Percentiles rank a stretch among this genome's conserved stretches.
These are phyloP conservation scores for Arthroderma uncinatum DNA, from an alignment of 2,329 filamentous ascomycete species.

Conservation along the genomic window DNA sequence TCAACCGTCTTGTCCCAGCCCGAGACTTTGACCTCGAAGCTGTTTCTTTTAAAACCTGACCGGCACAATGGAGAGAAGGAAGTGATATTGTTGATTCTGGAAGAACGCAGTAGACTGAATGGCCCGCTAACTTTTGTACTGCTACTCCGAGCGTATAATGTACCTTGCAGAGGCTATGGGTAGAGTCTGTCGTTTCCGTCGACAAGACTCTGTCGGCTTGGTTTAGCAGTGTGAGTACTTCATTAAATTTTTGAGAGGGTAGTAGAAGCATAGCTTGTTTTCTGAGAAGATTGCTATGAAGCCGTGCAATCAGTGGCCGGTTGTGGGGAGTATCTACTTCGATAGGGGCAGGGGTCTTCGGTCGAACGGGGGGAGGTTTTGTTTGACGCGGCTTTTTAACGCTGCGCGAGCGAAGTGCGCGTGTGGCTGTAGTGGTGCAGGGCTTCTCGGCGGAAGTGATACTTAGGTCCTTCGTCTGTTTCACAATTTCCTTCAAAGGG, in stretches of 20 bases:
- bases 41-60: slow-evolving; percentile 25
- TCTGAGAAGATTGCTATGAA: slow-evolving; percentile 41
- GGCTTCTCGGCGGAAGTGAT: slow-evolving; percentile 21
- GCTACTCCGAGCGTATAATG: slow-evolving; percentile 29
- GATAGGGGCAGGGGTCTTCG: slow-evolving; percentile 17
- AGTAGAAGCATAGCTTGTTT: slow-evolving; percentile 29
- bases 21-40: slow-evolving; percentile 28
- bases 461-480: slow-evolving; percentile 34
- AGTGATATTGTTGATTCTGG: slow-evolving; percentile 88
- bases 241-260: slow-evolving; percentile 41
- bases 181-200: slow-evolving; percentile 21
- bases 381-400: slow-evolving; percentile 6
- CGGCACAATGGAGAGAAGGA: slow-evolving; percentile 50
- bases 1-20: slow-evolving; percentile 18
- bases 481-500: slow-evolving; percentile 28
- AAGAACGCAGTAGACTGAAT: slow-evolving; percentile 78
- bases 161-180: slow-evolving; percentile 25
- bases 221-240: slow-evolving; percentile 45
- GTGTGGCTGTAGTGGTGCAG: slow-evolving; percentile 11
- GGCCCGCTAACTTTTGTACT: slow-evolving; percentile 51
- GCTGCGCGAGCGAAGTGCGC: not conserved
- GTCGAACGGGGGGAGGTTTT: not conserved
- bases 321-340: slow-evolving; percentile 19
- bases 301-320: slow-evolving; percentile 25
- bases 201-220: slow-evolving; percentile 19